Evolutionary conservation across 2,329 filamentous ascomycete genomes (phyloP).

Genomic region (Claviceps purpurea): DNA sequence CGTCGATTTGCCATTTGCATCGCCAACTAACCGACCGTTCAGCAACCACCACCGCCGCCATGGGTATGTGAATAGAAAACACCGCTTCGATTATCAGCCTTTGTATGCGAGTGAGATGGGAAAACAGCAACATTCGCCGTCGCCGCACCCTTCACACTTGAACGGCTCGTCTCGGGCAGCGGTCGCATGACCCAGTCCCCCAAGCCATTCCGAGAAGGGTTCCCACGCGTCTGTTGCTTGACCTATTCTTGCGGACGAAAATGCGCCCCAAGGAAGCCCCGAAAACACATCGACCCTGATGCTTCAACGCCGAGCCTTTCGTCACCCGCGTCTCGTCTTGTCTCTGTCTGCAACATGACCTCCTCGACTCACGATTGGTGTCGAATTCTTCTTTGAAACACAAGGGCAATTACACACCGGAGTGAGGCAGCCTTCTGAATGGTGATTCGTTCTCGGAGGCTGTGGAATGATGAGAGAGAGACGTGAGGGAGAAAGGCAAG

Average conservation of each 20-base stretch:
- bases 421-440: not conserved
- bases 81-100: conserved; percentile 20
- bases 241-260: conserved; percentile 6
- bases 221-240: conserved; percentile 4
- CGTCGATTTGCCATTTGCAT: conserved; percentile 10
- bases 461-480: not conserved
- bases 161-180: not conserved
- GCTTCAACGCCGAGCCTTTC: not conserved
- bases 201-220: conserved; percentile 9
- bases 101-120: conserved; percentile 36
- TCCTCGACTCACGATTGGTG: conserved; percentile 3
- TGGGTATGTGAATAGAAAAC: conserved; percentile 42
- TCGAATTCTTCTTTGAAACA: conserved; percentile 4
- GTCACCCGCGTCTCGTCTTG: not conserved
- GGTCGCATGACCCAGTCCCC: not conserved
- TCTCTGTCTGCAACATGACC: not conserved
- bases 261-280: conserved; percentile 5
- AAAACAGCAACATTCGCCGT: not conserved
- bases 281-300: not conserved
- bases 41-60: conserved; percentile 34
- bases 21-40: conserved; percentile 26
- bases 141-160: not conserved
- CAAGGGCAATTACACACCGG: conserved; percentile 5
- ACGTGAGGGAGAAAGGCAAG: not conserved
- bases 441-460: not conserved